Evolutionary conservation across 495 filamentous ascomycete species (phyloP), one percentile per base, ranked within the genome.

Genomic region (Aspergillus diversus): DNA sequence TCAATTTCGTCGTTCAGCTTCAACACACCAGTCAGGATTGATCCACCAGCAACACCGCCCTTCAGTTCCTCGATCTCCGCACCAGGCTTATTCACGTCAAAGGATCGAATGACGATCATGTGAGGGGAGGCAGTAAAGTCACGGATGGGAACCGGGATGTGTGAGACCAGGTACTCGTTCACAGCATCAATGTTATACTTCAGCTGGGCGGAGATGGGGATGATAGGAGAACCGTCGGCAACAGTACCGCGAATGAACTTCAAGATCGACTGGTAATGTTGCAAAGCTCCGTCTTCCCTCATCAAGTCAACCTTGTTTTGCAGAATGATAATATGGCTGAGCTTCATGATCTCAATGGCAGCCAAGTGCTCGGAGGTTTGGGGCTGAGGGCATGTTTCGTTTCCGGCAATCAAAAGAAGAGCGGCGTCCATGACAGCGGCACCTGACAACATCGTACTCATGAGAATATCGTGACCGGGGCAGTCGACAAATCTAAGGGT

Each of bases 161-260:
- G 93, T 64, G 90, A 89, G 65, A 96, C 90, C 56, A 99, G 91
- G 60, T 89, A 85, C 74, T 98, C 94, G 80, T 95, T 96, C 76
- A 99, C 90, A 64, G 95, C 93, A 77, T 99, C 95, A 71, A 99
- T 97, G 81, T 99, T 99, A 87, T 97, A 96, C 82, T 99, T 99
- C 66, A 99, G 83, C 83, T 99, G 95, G 17, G 95, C 95, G 35
- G 95, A 99, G 72, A 99, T 97, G 57, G 95, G 95, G 57, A 99
- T 97, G 72, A 99, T 92, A 21, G 95, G 95, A 21, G 93, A 95
- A 70, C 93, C 92, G 75, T 93, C 93, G 52, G 95, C 95, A 61
- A 97, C 93, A 27, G 95, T 99, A 71, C 96, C 96, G 66, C 94
- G 89, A 70, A 98, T 97, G 78, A 99, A 99, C 75, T 97, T 97